Base-by-base conservation (phyloP, 2,329 filamentous ascomycete species). In the Penicillium sp. region DNA sequence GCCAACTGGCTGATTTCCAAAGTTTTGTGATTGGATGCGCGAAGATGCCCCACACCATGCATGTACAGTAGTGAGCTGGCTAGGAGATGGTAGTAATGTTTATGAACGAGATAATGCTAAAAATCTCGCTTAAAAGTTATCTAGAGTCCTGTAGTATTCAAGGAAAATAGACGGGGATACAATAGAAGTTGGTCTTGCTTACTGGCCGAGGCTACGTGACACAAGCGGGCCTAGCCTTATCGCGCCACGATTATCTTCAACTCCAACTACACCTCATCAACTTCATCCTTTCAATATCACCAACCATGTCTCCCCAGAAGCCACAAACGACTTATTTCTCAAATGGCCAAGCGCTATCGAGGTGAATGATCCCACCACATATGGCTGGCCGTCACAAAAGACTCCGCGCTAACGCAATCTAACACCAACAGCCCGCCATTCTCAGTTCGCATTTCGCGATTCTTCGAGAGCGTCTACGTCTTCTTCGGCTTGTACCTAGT, bases 401-500 rank as follows among this genome's bases (percentile, higher is more conserved):
- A 42, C 31, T 19, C 19, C 14, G 3, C 21, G 22, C 54, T 58
- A 26, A 56, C 44, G 22, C 52, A 11, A 21, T 57, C 13, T 24
- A 37, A 55, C 46, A 11, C 27, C 27, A 37, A 49, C 56, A 81
- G 78, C 43, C 78, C 78, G 13, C 80, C 80, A 3, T 54, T 81
- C 49, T 68, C 76, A 16, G 74, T 77, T 55, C 79, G 78, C 49
- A 50, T 78, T 56, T 68, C 65, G 49, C 74, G 74, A 60, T 72
- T 78, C 66, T 55, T 77, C 56, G 70, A 79, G 49, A 70, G 66
- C 53, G 56, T 77, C 50, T 82, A 81, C 62, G 65, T 76, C 58
- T 81, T 81, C 62, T 44, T 82, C 5, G 80, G 79, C 6, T 68
- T 82, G 24, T 82, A 82, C 57, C 62, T 82, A 27, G 77, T 78